phyloP scores from a whole-genome alignment of 345 rosid species.

The Boechera stricta region DNA sequence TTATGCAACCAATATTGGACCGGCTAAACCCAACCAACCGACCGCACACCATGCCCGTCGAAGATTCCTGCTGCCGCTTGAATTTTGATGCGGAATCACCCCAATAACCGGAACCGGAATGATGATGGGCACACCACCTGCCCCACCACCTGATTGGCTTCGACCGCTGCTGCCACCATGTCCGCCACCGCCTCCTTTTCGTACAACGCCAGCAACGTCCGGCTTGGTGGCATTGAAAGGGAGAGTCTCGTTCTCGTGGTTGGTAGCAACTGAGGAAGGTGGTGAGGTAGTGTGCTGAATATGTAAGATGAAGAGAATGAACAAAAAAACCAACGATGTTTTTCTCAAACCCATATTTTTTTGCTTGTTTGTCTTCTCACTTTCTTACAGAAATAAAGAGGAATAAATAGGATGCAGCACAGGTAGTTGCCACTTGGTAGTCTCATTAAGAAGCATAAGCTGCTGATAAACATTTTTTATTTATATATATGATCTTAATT shows the following conservation, averaged over 20 bases:
- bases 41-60: not conserved
- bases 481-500: too few species aligned
- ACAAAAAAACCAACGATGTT: constrained; percentile 7
- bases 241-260: constrained; percentile 4
- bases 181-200: not conserved
- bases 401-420: too few species aligned
- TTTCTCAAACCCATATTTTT: constrained; percentile 12
- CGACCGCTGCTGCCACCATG: not conserved
- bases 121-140: not conserved
- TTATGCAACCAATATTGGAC: constrained; percentile 8
- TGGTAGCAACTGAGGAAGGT: constrained; percentile 1
- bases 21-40: constrained; percentile 21
- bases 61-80: constrained; percentile 3
- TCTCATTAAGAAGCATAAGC: not conserved
- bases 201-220: not conserved
- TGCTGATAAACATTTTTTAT: too few species aligned
- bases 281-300: not conserved
- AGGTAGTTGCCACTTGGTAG: too few species aligned
- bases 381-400: not conserved
- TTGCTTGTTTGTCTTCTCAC: not conserved
- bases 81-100: not conserved
- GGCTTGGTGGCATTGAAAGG: not conserved
- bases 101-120: not conserved
- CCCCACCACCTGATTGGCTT: not conserved
- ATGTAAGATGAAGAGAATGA: constrained; percentile 13